Evolutionary conservation across 73 alveolate species (phyloP).

Genomic region (Tetrahymena thermophila): DNA sequence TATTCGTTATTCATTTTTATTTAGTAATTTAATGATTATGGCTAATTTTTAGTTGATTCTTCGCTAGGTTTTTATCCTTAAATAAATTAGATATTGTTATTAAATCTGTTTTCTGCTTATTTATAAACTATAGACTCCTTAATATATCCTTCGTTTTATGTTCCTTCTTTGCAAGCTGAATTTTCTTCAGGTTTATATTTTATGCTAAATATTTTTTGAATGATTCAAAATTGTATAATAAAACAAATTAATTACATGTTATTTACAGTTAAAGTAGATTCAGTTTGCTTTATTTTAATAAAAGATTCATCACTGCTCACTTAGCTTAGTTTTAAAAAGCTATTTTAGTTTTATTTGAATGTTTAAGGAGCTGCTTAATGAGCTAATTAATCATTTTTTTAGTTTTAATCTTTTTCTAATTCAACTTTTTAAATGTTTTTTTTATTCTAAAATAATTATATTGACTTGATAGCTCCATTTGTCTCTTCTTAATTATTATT

Average conservation of each 20-base stretch:
- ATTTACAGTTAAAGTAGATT: not conserved
- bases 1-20: too few species aligned
- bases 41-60: not conserved
- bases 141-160: too few species aligned
- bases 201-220: not conserved
- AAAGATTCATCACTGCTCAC: not conserved
- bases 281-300: not conserved
- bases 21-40: not conserved
- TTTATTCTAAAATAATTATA: too few species aligned
- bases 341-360: not conserved
- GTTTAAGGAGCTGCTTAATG: not conserved
- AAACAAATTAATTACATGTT: not conserved
- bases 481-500: not conserved
- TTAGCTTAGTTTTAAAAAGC: not conserved
- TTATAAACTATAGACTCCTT: not conserved
- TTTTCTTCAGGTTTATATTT: not conserved
- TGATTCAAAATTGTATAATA: not conserved
- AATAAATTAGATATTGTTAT: too few species aligned
- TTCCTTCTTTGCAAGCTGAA: not conserved
- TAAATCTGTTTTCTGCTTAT: not conserved
- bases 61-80: not conserved
- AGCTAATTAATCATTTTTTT: not conserved
- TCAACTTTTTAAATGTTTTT: not conserved
- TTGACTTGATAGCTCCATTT: not conserved
- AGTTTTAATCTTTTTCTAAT: not conserved